phyloP scores from a whole-genome alignment of 31 red algal species.

The Odonthalia washingtoniensis region DNA sequence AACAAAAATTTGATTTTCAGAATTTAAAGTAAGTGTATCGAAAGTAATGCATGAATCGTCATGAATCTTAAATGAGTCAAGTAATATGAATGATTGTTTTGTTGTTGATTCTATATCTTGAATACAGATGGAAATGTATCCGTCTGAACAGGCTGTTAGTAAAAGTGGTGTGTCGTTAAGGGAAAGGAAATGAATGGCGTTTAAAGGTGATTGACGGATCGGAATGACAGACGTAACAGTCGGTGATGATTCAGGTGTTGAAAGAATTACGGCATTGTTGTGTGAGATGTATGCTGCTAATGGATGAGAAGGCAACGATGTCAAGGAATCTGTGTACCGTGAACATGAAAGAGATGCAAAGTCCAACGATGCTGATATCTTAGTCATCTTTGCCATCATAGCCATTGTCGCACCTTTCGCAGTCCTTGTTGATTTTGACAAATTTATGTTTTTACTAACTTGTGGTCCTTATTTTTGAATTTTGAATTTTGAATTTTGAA shows the following conservation, averaged over 20 bases:
- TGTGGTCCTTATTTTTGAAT: too few species aligned
- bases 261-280: constrained; percentile 60
- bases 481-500: too few species aligned
- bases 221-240: constrained; percentile 40
- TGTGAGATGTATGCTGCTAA: constrained; percentile 56
- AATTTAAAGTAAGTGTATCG: neutral
- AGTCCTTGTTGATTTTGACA: too few species aligned
- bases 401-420: too few species aligned
- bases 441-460: too few species aligned
- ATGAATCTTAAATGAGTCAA: constrained; percentile 5
- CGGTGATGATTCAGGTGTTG: constrained; percentile 1
- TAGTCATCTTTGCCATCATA: neutral
- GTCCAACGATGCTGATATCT: neutral
- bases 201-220: constrained; percentile 38
- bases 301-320: constrained; percentile 25
- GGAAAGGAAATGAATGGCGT: constrained; percentile 33
- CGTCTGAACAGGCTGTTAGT: constrained; percentile 62
- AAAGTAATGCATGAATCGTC: constrained; percentile 13
- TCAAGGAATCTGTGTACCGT: constrained; percentile 39
- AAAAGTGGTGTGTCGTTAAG: constrained; percentile 10
- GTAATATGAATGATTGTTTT: neutral
- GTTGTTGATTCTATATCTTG: neutral
- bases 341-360: constrained; percentile 63
- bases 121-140: constrained; percentile 33
- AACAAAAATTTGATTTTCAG: constrained; percentile 5